Conservation (phyloP, 169 alveolate genomes). For the Plasmodium knowlesi region DNA sequence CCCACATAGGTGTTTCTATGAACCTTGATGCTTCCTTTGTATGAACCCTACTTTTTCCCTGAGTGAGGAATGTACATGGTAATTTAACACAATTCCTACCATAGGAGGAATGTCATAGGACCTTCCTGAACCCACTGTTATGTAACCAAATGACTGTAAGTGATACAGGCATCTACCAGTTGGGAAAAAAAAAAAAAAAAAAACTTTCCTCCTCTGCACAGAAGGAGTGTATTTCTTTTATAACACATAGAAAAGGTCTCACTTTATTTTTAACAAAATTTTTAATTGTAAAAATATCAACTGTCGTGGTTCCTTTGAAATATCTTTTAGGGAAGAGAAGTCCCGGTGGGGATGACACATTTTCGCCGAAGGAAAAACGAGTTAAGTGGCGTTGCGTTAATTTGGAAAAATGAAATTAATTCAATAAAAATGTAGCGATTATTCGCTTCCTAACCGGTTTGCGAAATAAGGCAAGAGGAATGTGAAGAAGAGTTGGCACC, state of each 20-base stretch:
- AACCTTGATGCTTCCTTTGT: background rate
- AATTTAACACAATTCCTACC: background rate
- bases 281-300: background rate
- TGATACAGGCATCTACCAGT: background rate
- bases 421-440: background rate
- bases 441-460: background rate
- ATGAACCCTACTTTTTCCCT: background rate
- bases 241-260: background rate
- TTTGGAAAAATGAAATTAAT: background rate
- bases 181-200: background rate
- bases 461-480: background rate
- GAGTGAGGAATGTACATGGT: background rate
- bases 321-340: background rate
- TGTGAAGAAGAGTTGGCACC: background rate
- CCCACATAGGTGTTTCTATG: background rate
- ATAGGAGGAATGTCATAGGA: background rate
- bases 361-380: background rate
- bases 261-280: background rate
- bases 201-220: background rate
- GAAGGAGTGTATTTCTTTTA: background rate
- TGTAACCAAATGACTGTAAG: background rate
- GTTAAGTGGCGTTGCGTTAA: background rate
- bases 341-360: background rate
- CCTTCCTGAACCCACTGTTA: background rate
- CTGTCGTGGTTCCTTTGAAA: background rate